Base-by-base conservation (phyloP, 225 moss, liverwort and hornwort genomes). In the Pseudisothecium myosuroides region DNA sequence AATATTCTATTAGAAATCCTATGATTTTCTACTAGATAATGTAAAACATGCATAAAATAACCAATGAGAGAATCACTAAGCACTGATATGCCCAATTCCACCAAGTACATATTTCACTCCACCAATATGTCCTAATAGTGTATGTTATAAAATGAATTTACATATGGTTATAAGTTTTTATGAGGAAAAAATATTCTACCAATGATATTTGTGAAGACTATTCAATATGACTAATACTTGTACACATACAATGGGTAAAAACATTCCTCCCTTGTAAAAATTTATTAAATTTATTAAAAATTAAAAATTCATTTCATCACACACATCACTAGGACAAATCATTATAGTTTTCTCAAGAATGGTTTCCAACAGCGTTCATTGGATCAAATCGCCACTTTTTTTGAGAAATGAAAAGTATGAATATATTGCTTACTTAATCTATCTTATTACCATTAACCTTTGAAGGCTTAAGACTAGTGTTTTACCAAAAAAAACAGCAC, bases 181-280 rank as follows among this genome's bases (percentile, higher is more conserved):
- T 5, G 0, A 66, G 1, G 66, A 36, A 66, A 37, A 5, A 32
- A 32, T 15, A 55, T 55, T 55, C 19, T 55, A 19, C 8, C 55
- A 55, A 55, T 19, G 19, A 19, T 55, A 55, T 55, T 19, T 55
- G 19, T 55, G 7, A 55, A 54, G 52, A 54, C 2, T 54, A 3
- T 55, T 55, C 8, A 55, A 55, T 55, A 55, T 55, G 55, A 55
- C 19, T 55, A 55, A 19, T 55, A 54, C 66, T 36, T 36, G 6
- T 67, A 23, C 24, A 71, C 5, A 71, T 16, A 8, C 5, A 43
- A 43, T 43, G 43, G 16, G 1, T 28, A 28, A 43, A 14, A 43
- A 8, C 1, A 72, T 5, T 72, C 2, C 0, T 45, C 10, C 6
- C 2, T 47, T 19, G 1, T 32, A 19, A 31, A 11, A 49, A n/a